Evolutionary conservation across 345 rosid species (phyloP).

Genomic region (Bruguiera gymnorhiza): DNA sequence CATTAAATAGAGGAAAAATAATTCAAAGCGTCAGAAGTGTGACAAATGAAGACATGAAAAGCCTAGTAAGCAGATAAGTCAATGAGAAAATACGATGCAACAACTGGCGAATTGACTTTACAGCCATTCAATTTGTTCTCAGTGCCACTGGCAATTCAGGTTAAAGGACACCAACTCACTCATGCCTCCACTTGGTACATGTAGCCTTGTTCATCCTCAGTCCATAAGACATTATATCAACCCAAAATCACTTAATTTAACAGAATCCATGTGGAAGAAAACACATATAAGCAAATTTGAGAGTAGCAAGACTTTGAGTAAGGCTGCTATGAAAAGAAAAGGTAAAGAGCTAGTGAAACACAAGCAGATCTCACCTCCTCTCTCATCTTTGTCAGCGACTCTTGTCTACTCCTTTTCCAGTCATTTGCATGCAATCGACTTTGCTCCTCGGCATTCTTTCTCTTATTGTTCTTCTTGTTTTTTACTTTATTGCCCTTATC

Average conservation of each 20-base stretch:
- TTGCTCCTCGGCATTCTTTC: conserved; percentile 54
- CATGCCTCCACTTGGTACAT: neutral
- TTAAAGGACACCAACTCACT: neutral
- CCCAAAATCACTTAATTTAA: too few species aligned
- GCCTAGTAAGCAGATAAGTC: neutral
- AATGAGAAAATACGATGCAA: neutral
- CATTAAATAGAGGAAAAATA: neutral
- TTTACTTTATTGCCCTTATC: conserved; percentile 40
- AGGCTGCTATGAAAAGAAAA: too few species aligned
- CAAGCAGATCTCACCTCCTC: conserved; percentile 51
- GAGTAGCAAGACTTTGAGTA: too few species aligned
- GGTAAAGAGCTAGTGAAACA: too few species aligned
- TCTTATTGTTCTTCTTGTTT: conserved; percentile 53
- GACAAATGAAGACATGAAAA: neutral
- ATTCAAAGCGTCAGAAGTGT: neutral
- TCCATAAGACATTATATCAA: too few species aligned
- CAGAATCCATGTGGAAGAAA: too few species aligned
- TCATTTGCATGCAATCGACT: conserved; percentile 48
- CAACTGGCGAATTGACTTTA: too few species aligned
- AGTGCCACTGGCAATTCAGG: too few species aligned
- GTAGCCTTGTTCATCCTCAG: too few species aligned
- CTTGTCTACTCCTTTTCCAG: conserved; percentile 67
- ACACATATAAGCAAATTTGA: neutral
- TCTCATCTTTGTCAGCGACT: conserved; percentile 60
- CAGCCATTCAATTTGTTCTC: too few species aligned